These are phyloP conservation scores for Leccinum variabile DNA, from an alignment of 1,284 basidiomycete species.

Conservation along the genomic window DNA sequence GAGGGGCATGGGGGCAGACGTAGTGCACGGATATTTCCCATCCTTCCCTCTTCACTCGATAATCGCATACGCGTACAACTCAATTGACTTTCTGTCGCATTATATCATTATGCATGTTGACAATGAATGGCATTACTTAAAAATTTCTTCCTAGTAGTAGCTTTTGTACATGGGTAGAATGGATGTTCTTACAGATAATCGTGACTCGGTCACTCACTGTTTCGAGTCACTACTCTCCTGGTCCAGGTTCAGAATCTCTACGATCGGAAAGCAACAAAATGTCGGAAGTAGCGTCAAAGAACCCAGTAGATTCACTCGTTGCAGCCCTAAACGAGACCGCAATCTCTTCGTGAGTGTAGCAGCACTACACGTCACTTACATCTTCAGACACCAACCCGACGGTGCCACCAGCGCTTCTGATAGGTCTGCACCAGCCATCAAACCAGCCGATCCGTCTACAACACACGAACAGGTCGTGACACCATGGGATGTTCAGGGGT, in stretches of 20 bases:
- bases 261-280: conserved; percentile 5
- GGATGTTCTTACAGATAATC: neutral
- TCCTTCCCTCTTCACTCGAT: conserved; percentile 28
- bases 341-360: conserved; percentile 24
- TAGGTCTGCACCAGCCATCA: conserved; percentile 26
- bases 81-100: conserved; percentile 28
- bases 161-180: conserved; percentile 14
- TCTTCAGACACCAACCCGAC: conserved; percentile 16
- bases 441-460: conserved; percentile 34
- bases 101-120: conserved; percentile 32
- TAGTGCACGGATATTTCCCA: conserved; percentile 42
- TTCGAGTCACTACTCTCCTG: neutral
- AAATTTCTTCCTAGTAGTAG: conserved; percentile 3
- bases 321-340: conserved; percentile 15
- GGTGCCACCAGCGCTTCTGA: neutral
- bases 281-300: conserved; percentile 13
- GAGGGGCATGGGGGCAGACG: conserved; percentile 38
- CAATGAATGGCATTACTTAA: conserved; percentile 20
- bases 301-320: conserved; percentile 16
- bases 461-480: conserved; percentile 85
- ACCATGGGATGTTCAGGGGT: conserved; percentile 97
- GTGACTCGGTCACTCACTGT: conserved; percentile 4
- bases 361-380: neutral
- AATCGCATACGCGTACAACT: conserved; percentile 31
- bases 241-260: too few relatives aligned